Evolutionary conservation across 768 basidiomycete genomes (phyloP).

Genomic region (Mycena vitilis): DNA sequence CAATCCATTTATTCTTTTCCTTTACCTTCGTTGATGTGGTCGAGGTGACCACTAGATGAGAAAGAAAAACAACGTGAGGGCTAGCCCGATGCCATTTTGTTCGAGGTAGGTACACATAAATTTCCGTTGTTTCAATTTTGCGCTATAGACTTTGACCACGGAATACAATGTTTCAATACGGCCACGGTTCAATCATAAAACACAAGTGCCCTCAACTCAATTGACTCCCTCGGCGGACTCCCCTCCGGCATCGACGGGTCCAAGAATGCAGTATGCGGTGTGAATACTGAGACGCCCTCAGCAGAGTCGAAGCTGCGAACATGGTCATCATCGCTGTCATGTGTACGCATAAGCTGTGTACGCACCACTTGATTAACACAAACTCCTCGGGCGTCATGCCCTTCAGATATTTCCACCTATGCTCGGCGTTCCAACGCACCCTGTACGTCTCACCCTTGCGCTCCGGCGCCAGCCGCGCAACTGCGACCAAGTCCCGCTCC

Average conservation of each 20-base stretch:
- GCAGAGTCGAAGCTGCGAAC: slow-evolving; percentile 42
- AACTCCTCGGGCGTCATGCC: slow-evolving; percentile 50
- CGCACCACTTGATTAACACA: slow-evolving; percentile 54
- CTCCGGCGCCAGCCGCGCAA: slow-evolving; percentile 48
- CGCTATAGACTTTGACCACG: too few species aligned
- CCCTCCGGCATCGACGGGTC: slow-evolving; percentile 65
- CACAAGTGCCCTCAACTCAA: slow-evolving; percentile 72
- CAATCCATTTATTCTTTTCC: too few species aligned
- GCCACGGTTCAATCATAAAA: slow-evolving; percentile 58
- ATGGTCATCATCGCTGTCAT: slow-evolving; percentile 7
- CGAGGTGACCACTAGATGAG: too few species aligned
- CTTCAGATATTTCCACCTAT: slow-evolving; percentile 52
- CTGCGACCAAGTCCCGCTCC: slow-evolving; percentile 46
- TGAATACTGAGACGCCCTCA: slow-evolving; percentile 60
- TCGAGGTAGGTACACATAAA: too few species aligned
- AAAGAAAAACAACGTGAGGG: too few species aligned
- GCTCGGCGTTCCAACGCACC: slow-evolving; percentile 46
- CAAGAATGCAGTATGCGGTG: slow-evolving; percentile 73
- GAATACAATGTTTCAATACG: slow-evolving; percentile 5
- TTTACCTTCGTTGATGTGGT: too few species aligned
- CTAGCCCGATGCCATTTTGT: too few species aligned
- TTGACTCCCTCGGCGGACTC: slow-evolving; percentile 64
- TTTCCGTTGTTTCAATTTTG: too few species aligned
- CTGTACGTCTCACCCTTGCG: slow-evolving; percentile 52
- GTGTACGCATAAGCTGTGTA: slow-evolving; percentile 3